Conservation (phyloP, 2,329 filamentous ascomycete species). For the Penicillium sp. region DNA sequence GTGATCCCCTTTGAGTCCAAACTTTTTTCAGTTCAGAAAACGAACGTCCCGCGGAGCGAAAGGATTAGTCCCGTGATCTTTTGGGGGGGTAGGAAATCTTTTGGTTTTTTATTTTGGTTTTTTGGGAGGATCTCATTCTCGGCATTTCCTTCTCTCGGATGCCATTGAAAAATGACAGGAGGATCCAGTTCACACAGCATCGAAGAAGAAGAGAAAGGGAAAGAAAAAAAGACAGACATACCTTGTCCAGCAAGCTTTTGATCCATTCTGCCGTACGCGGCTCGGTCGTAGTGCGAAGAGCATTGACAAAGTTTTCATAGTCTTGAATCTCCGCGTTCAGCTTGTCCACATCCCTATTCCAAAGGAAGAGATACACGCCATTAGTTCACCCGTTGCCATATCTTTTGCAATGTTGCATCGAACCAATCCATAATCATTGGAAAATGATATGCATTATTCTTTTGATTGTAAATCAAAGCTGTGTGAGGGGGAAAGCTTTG, state of each 20-base stretch:
- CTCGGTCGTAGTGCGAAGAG: conserved; percentile 29
- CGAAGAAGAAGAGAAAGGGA: not conserved
- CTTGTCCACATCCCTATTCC: conserved; percentile 29
- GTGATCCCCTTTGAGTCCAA: conserved; percentile 18
- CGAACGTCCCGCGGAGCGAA: not conserved
- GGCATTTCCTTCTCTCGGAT: not conserved
- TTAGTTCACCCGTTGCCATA: conserved; percentile 5
- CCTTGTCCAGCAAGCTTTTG: conserved; percentile 33
- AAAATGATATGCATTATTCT: no score
- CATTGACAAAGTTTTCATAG: conserved; percentile 37
- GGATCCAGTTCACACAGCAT: not conserved
- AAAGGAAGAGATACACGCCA: conserved; percentile 4
- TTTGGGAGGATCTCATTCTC: not conserved
- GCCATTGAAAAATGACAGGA: no score
- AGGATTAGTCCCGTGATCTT: not conserved
- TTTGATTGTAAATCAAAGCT: no score
- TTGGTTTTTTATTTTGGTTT: no score
- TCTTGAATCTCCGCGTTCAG: conserved; percentile 28
- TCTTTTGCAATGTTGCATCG: not conserved
- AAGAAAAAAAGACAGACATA: conserved; percentile 12
- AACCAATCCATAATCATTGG: no score
- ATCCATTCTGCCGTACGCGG: conserved; percentile 33
- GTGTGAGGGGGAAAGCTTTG: no score
- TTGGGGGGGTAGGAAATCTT: no score
- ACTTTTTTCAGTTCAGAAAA: conserved; percentile 10